Base-by-base conservation (phyloP, 768 basidiomycete genomes). In the Omphalotus guepiniiformis region DNA sequence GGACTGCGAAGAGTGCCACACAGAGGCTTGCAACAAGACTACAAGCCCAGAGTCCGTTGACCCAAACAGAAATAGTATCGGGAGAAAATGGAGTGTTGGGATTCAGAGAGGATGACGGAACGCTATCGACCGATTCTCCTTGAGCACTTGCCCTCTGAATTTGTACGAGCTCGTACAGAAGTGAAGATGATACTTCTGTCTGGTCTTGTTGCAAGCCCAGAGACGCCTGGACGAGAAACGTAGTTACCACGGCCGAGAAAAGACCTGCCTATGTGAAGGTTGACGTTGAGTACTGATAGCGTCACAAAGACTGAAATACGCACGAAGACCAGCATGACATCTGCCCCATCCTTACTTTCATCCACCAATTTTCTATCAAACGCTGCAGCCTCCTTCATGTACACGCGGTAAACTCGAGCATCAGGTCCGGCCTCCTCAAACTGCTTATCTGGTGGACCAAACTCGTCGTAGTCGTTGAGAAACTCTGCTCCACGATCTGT, bases 261-360 rank as follows among this genome's bases (percentile, higher is more conserved):
- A 50, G 50, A 28, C 55, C 57, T 9, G 57, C 54, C 45, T 44
- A n/a, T n/a, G n/a, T n/a, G n/a, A n/a, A n/a, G n/a, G n/a, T n/a
- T n/a, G n/a, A n/a, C n/a, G n/a, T n/a, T n/a, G n/a, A n/a, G n/a
- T n/a, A n/a, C n/a, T n/a, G n/a, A n/a, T n/a, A n/a, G n/a, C n/a
- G n/a, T n/a, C n/a, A n/a, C n/a, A n/a, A n/a, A n/a, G n/a, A n/a
- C n/a, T n/a, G n/a, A n/a, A n/a, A n/a, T n/a, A n/a, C n/a, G n/a
- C n/a, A n/a, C n/a, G n/a, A n/a, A n/a, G n/a, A n/a, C n/a, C n/a
- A n/a, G n/a, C n/a, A n/a, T n/a, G n/a, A n/a, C n/a, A n/a, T n/a
- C n/a, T n/a, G n/a, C n/a, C n/a, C n/a, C n/a, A n/a, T n/a, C n/a
- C n/a, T n/a, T n/a, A n/a, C n/a, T n/a, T n/a, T n/a, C n/a, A n/a